These are phyloP conservation scores for Lecanosticta acicola DNA, from an alignment of 2,329 filamentous ascomycete species.

Conservation along the genomic window DNA sequence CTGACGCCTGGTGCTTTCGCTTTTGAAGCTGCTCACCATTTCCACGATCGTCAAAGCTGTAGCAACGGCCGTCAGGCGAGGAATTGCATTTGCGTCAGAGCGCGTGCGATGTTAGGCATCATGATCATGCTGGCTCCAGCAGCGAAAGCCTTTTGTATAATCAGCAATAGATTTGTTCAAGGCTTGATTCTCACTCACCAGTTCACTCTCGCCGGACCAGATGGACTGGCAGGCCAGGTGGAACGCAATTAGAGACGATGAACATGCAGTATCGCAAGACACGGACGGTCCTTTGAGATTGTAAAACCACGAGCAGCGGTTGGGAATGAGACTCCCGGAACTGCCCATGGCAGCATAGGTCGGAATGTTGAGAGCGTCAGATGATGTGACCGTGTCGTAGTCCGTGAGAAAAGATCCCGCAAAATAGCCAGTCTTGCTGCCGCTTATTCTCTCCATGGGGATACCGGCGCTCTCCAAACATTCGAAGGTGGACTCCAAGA, in stretches of 20 bases:
- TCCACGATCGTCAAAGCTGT: conserved; percentile 34
- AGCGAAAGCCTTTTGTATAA: conserved; percentile 6
- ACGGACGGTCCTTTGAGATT: conserved; percentile 3
- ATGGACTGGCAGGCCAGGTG: conserved; percentile 12
- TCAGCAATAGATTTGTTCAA: not conserved
- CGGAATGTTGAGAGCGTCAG: conserved; percentile 9
- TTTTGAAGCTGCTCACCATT: too few species aligned
- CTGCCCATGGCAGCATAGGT: conserved; percentile 26
- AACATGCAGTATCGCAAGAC: conserved; percentile 7
- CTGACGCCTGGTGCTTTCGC: too few species aligned
- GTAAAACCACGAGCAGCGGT: conserved; percentile 11
- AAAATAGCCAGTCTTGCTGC: conserved; percentile 8
- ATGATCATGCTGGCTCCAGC: conserved; percentile 23
- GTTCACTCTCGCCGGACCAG: not conserved
- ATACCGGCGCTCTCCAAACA: conserved; percentile 23
- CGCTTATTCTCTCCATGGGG: conserved; percentile 3
- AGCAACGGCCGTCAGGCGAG: conserved; percentile 28
- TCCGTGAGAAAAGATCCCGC: conserved; percentile 18
- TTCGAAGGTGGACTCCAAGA: conserved; percentile 35
- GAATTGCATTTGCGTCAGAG: conserved; percentile 17
- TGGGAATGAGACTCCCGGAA: conserved; percentile 33
- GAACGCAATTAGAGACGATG: conserved; percentile 10
- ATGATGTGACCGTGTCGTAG: conserved; percentile 10
- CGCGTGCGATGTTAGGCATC: not conserved
- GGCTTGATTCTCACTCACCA: not conserved